Conservation (phyloP, 1,284 basidiomycete species). For the Naganishia albida region DNA sequence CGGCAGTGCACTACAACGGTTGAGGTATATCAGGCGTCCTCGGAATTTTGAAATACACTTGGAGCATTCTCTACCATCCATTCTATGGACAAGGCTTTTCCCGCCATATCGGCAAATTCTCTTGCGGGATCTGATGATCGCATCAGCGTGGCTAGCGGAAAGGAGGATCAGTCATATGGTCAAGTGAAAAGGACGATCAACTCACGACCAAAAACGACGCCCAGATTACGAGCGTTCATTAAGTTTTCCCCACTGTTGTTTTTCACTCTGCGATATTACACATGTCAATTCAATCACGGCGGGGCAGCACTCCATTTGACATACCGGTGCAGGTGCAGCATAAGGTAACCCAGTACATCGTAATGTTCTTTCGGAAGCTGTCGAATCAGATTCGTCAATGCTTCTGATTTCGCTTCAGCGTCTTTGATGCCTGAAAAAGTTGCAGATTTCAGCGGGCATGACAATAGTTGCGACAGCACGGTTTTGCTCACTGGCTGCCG, state of each 20-base stretch:
- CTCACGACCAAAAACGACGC: conserved; percentile 99
- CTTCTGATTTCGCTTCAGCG: conserved; percentile 61
- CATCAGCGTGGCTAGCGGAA: conserved; percentile 79
- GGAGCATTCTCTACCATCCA: conserved; percentile 90
- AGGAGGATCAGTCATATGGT: no score
- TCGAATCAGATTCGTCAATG: conserved; percentile 69
- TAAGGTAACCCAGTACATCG: conserved; percentile 75
- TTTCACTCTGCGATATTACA: conserved; percentile 61
- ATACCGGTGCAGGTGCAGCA: conserved; percentile 83
- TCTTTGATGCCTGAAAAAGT: conserved; percentile 62
- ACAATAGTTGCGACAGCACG: conserved; percentile 1
- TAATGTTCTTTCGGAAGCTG: conserved; percentile 84
- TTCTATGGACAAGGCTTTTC: conserved; percentile 86
- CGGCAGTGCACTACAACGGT: conserved; percentile 10
- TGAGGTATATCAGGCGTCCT: conserved; percentile 14
- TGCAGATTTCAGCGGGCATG: background rate
- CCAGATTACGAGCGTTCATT: conserved; percentile 93
- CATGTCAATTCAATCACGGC: background rate
- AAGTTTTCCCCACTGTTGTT: conserved; percentile 72
- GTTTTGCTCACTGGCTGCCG: conserved; percentile 61
- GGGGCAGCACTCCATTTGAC: background rate
- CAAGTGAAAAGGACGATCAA: no score
- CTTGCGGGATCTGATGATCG: conserved; percentile 79
- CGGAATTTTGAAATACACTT: conserved; percentile 37
- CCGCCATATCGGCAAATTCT: conserved; percentile 93